These are phyloP conservation scores for Papiliotrema laurentii DNA, from an alignment of 1,284 basidiomycete genomes.

Conservation along the genomic window DNA sequence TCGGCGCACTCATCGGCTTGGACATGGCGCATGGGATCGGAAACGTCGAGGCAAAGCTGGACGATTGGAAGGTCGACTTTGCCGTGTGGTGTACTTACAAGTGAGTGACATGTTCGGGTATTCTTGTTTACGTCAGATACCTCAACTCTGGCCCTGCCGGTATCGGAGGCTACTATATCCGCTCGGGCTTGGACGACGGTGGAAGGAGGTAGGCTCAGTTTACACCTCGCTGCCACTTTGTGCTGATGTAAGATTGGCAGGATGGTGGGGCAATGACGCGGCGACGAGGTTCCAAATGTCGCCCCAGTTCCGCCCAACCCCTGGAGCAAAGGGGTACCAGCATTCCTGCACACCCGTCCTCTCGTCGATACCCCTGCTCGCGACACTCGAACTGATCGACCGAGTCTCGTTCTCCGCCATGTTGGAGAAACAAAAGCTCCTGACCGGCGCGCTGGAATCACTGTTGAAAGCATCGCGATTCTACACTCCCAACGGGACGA, in stretches of 20 bases:
- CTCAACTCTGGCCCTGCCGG: slow-evolving; percentile 93
- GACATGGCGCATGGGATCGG: slow-evolving; percentile 95
- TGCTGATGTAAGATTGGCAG: slow-evolving; percentile 63
- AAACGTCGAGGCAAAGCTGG: slow-evolving; percentile 82
- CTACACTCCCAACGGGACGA: slow-evolving; percentile 47
- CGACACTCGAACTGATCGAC: slow-evolving; percentile 74
- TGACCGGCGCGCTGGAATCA: slow-evolving; percentile 68
- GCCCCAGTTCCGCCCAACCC: slow-evolving; percentile 71
- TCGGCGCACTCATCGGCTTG: slow-evolving; percentile 85
- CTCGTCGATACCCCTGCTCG: slow-evolving; percentile 70
- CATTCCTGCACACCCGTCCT: slow-evolving; percentile 89
- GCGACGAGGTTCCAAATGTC: slow-evolving; percentile 88
- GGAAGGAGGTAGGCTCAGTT: slow-evolving; percentile 26
- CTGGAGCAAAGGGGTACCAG: slow-evolving; percentile 90
- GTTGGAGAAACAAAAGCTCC: slow-evolving; percentile 61
- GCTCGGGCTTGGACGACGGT: slow-evolving; percentile 39
- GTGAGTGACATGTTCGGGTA: slow-evolving; percentile 30
- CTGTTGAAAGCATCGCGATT: slow-evolving; percentile 61
- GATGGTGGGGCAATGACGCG: slow-evolving; percentile 96
- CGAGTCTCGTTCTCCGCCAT: slow-evolving; percentile 67
- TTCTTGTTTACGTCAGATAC: slow-evolving; percentile 54
- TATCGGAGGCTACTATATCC: slow-evolving; percentile 66
- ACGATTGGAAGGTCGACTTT: slow-evolving; percentile 94
- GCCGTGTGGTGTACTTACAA: slow-evolving; percentile 98
- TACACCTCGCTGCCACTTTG: neutral